Conservation (phyloP, 1,284 basidiomycete genomes). For the Pterula multifida region DNA sequence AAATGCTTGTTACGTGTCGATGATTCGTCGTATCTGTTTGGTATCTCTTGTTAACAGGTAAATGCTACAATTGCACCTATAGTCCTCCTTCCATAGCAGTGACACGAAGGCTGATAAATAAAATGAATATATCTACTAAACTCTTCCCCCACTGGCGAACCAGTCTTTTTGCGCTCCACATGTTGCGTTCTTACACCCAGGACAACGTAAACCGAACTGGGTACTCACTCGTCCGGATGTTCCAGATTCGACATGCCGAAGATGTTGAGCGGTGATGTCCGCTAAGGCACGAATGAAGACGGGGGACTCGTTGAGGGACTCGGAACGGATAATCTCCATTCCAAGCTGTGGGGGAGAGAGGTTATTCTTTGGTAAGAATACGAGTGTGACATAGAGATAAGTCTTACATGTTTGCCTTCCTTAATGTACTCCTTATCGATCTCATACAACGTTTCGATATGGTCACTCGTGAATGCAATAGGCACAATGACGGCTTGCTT, state of each 20-base stretch:
- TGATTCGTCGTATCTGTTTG: too few species aligned
- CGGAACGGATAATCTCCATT: slow-evolving; percentile 83
- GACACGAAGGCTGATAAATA: too few species aligned
- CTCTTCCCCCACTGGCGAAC: slow-evolving; percentile 31
- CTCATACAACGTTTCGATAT: slow-evolving; percentile 98
- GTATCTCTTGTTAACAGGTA: too few species aligned
- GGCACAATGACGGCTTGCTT: slow-evolving; percentile 88
- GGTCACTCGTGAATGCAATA: slow-evolving; percentile 97
- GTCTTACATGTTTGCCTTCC: slow-evolving; percentile 79
- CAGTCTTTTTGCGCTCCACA: slow-evolving; percentile 85
- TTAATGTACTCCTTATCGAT: slow-evolving; percentile 89
- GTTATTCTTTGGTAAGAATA: slow-evolving; percentile 3
- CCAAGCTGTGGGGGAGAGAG: slow-evolving; percentile 52
- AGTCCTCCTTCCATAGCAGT: too few species aligned
- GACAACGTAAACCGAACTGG: slow-evolving; percentile 86
- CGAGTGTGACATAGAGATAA: slow-evolving; percentile 9
- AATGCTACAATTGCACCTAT: too few species aligned
- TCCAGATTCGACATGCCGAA: slow-evolving; percentile 48
- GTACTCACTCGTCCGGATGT: slow-evolving; percentile 52
- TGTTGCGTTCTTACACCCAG: slow-evolving; percentile 82
- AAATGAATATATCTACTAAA: too few species aligned
- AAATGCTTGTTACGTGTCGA: too few species aligned
- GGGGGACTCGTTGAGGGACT: slow-evolving; percentile 96
- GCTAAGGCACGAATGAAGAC: slow-evolving; percentile 95
- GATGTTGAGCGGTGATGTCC: slow-evolving; percentile 81